Percentiles rank a stretch among this genome's conserved stretches.
Evolutionary conservation across 306 rosid species (phyloP).

Genomic region (Gleditsia sinensis): DNA sequence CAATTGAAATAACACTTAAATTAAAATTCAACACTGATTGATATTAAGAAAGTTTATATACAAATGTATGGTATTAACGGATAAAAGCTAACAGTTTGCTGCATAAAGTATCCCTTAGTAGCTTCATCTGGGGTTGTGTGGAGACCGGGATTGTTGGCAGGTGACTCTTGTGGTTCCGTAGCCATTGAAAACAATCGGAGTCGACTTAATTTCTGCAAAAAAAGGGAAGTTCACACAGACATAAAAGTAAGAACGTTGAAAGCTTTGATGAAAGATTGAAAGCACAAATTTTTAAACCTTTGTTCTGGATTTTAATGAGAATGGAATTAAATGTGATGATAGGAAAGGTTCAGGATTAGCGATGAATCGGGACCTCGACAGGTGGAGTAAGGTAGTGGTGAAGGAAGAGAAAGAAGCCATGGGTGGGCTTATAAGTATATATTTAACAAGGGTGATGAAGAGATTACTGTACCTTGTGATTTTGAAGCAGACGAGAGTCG

Average conservation of each 20-base stretch:
- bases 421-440: neutral
- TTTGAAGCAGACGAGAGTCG: neutral
- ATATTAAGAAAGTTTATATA: neutral
- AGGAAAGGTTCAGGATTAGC: conserved; percentile 3
- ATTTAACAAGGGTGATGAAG: neutral
- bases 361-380: conserved; percentile 31
- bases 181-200: conserved; percentile 57
- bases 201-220: conserved; percentile 39
- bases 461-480: neutral
- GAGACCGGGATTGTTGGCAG: conserved; percentile 59
- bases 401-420: conserved; percentile 44
- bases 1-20: conserved; percentile 16
- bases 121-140: conserved; percentile 58
- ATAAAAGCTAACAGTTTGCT: conserved; percentile 55
- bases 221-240: neutral
- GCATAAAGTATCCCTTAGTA: conserved; percentile 59
- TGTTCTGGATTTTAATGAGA: conserved; percentile 23
- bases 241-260: neutral
- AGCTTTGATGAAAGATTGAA: neutral
- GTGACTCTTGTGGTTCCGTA: conserved; percentile 48
- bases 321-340: conserved; percentile 22
- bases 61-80: neutral
- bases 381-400: conserved; percentile 31
- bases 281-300: conserved; percentile 33
- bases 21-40: neutral